A percentile compares a stretch with the other conserved stretches of the same genome.
Evolutionary conservation across 441 rosid genomes (phyloP).

Genomic region (Populus hybrid): DNA sequence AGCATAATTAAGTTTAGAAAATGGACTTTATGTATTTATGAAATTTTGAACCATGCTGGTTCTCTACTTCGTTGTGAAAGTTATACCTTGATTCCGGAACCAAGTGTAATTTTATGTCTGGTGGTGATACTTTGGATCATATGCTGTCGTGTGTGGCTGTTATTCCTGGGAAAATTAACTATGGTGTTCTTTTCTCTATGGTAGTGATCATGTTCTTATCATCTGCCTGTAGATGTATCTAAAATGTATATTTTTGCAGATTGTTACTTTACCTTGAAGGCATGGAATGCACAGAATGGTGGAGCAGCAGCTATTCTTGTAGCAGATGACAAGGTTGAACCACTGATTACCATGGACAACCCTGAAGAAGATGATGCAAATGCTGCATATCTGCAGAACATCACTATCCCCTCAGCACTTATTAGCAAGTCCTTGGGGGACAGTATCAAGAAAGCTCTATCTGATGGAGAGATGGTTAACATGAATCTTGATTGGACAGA

Average conservation of each 20-base stretch:
- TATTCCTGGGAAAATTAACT: not conserved
- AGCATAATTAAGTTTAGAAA: not conserved
- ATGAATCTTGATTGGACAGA: constrained; percentile 88
- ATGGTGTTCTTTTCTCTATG: not conserved
- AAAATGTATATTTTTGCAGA: constrained; percentile 39
- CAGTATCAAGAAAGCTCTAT: constrained; percentile 60
- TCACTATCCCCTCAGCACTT: constrained; percentile 86
- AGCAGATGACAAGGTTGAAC: constrained; percentile 58
- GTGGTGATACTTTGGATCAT: not conserved
- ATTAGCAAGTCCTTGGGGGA: constrained; percentile 64
- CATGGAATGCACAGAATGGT: constrained; percentile 82
- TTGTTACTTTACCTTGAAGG: constrained; percentile 79
- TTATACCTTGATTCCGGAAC: not conserved
- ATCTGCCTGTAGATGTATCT: not conserved
- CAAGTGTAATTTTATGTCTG: not conserved
- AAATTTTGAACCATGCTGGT: not conserved
- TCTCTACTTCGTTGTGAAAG: not conserved
- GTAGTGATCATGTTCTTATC: not conserved
- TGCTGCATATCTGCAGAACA: constrained; percentile 64
- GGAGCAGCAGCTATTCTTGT: constrained; percentile 91
- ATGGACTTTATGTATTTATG: not conserved
- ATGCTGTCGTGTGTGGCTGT: not conserved
- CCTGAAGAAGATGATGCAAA: constrained; percentile 58
- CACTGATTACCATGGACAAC: constrained; percentile 81
- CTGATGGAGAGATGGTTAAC: constrained; percentile 61